Conservation (phyloP, 2,329 filamentous ascomycete species). For the Microascus cirrosus region DNA sequence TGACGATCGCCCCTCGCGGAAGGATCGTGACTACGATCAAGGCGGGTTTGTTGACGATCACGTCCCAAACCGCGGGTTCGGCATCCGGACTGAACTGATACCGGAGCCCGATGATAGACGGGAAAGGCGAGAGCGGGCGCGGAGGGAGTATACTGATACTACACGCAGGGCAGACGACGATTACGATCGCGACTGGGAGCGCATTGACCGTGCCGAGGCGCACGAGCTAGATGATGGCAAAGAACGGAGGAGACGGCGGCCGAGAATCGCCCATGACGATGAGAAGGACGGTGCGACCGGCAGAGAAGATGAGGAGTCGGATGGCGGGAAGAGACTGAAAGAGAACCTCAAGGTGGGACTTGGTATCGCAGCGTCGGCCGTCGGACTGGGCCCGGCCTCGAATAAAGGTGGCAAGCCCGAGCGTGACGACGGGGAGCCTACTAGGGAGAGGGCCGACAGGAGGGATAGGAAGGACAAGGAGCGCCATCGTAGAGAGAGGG, state of each 20-base stretch:
- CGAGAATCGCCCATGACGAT: slow-evolving; percentile 18
- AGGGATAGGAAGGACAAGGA: background rate
- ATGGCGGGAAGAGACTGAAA: background rate
- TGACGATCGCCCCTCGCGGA: slow-evolving; percentile 27
- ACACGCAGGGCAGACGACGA: slow-evolving; percentile 5
- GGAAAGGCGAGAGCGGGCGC: slow-evolving; percentile 16
- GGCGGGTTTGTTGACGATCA: slow-evolving; percentile 19
- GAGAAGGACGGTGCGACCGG: slow-evolving; percentile 29
- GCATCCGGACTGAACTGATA: slow-evolving; percentile 31
- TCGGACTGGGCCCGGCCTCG: slow-evolving; percentile 25
- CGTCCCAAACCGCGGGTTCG: slow-evolving; percentile 36
- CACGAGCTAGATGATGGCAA: slow-evolving; percentile 6
- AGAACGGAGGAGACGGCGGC: slow-evolving; percentile 14
- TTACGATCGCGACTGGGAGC: slow-evolving; percentile 6
- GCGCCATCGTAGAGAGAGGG: slow-evolving; percentile 16
- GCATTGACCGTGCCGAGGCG: slow-evolving; percentile 3
- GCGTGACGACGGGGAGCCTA: slow-evolving; percentile 12
- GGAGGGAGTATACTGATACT: slow-evolving; percentile 1
- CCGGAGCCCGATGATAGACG: slow-evolving; percentile 29
- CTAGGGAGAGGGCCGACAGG: background rate
- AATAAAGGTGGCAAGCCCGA: slow-evolving; percentile 26
- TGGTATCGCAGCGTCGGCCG: slow-evolving; percentile 34
- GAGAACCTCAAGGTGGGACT: slow-evolving; percentile 37
- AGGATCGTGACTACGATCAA: slow-evolving; percentile 25
- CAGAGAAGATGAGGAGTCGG: slow-evolving; percentile 11